These are phyloP conservation scores for Phytopythium ostracodes DNA, from an alignment of 352 stramenopile genomes.

Conservation along the genomic window DNA sequence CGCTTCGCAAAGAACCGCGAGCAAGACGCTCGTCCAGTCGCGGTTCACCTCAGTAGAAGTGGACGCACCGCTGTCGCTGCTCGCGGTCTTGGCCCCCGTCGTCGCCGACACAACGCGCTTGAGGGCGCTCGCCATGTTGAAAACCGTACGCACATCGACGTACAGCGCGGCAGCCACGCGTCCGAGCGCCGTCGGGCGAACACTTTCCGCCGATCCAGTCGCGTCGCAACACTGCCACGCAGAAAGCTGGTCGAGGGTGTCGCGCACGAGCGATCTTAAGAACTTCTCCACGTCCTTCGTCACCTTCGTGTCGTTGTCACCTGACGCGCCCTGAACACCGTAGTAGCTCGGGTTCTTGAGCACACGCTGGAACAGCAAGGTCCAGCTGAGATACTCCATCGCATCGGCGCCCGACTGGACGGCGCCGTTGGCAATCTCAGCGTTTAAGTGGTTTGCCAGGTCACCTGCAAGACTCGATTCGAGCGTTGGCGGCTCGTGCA, in stretches of 20 bases:
- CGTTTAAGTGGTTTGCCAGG: slow-evolving; percentile 93
- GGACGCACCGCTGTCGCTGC: slow-evolving; percentile 1
- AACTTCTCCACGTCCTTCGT: slow-evolving; percentile 49
- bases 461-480: slow-evolving; percentile 92
- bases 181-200: slow-evolving; percentile 83
- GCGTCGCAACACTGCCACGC: slow-evolving; percentile 78
- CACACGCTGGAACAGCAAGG: slow-evolving; percentile 95
- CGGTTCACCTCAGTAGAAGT: background rate
- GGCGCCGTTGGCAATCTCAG: slow-evolving; percentile 92
- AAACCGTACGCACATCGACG: slow-evolving; percentile 89
- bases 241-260: slow-evolving; percentile 79
- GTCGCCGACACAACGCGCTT: slow-evolving; percentile 6
- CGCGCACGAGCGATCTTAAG: slow-evolving; percentile 80
- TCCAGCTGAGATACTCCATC: slow-evolving; percentile 97
- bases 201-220: slow-evolving; percentile 18
- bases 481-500: slow-evolving; percentile 97
- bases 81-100: slow-evolving; percentile 10
- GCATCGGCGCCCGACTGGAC: slow-evolving; percentile 87
- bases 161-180: slow-evolving; percentile 96
- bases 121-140: slow-evolving; percentile 56
- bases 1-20: slow-evolving; percentile 59
- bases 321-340: slow-evolving; percentile 41
- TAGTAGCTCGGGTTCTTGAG: slow-evolving; percentile 97
- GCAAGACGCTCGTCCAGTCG: slow-evolving; percentile 21
- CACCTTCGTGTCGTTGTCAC: slow-evolving; percentile 14